Evolutionary conservation across 768 basidiomycete species (phyloP).

Genomic region (Russula emetica): DNA sequence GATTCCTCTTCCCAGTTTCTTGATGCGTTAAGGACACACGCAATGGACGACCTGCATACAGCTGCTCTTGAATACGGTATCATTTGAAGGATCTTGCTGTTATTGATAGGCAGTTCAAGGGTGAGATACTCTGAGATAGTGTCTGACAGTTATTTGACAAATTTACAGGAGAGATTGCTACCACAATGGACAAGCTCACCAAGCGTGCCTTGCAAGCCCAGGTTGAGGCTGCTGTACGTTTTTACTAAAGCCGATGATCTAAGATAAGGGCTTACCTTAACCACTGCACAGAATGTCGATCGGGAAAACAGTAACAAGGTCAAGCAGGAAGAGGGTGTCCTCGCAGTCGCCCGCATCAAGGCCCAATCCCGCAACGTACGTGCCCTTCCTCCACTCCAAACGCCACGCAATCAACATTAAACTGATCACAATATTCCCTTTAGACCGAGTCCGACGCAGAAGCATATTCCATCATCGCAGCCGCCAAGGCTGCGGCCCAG

Average conservation of each 20-base stretch:
- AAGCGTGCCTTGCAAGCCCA: slow-evolving; percentile 82
- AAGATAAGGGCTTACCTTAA: background rate
- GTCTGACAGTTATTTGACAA: background rate
- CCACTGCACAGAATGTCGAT: slow-evolving; percentile 62
- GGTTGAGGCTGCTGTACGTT: slow-evolving; percentile 74
- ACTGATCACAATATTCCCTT: background rate
- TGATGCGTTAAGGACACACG: slow-evolving; percentile 74
- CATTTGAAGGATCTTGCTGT: slow-evolving; percentile 80
- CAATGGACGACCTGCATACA: slow-evolving; percentile 82
- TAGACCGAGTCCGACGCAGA: slow-evolving; percentile 70
- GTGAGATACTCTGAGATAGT: slow-evolving; percentile 18
- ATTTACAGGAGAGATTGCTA: slow-evolving; percentile 59
- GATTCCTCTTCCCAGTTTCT: slow-evolving; percentile 75
- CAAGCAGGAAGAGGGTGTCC: slow-evolving; percentile 77
- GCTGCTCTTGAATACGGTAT: slow-evolving; percentile 85
- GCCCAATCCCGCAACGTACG: slow-evolving; percentile 54
- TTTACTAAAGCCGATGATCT: background rate
- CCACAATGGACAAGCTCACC: slow-evolving; percentile 81
- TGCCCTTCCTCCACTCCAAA: background rate
- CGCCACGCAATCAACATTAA: background rate
- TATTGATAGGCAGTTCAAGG: slow-evolving; percentile 85
- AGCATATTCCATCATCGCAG: slow-evolving; percentile 68
- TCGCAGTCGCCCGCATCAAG: slow-evolving; percentile 73
- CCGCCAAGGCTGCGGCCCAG: slow-evolving; percentile 70
- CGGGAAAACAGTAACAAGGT: slow-evolving; percentile 84